Evolutionary conservation across 768 basidiomycete species (phyloP).

Genomic region (Russula vinacea): DNA sequence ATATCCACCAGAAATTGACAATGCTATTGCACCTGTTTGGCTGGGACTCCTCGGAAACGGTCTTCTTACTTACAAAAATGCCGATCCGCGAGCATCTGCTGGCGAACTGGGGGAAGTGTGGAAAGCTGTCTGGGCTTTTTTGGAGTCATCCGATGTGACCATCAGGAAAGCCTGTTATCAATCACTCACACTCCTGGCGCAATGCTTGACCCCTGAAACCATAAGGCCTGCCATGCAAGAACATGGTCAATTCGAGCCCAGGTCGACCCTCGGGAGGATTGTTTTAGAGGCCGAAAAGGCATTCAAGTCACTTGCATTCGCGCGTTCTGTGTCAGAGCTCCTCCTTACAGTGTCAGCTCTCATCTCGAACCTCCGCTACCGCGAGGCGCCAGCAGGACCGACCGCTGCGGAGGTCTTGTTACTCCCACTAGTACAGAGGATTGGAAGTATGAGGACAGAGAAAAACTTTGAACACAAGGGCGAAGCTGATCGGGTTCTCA

Average conservation of each 20-base stretch:
- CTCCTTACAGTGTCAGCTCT: conserved; percentile 71
- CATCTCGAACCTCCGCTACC: conserved; percentile 56
- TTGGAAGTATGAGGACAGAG: conserved; percentile 70
- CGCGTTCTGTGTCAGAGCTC: conserved; percentile 74
- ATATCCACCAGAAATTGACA: conserved; percentile 66
- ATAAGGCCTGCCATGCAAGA: conserved; percentile 53
- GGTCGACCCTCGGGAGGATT: conserved; percentile 58
- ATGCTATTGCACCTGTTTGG: conserved; percentile 72
- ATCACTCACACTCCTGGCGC: conserved; percentile 59
- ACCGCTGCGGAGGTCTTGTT: conserved; percentile 70
- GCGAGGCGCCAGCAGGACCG: conserved; percentile 42
- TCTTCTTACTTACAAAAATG: conserved; percentile 59
- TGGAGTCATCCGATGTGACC: conserved; percentile 62
- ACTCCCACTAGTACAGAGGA: conserved; percentile 60
- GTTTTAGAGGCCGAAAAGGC: conserved; percentile 63
- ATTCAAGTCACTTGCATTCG: conserved; percentile 68
- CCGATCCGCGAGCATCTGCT: conserved; percentile 50
- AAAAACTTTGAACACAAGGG: conserved; percentile 91
- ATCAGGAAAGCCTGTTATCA: conserved; percentile 63
- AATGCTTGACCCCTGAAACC: conserved; percentile 67
- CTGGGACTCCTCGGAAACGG: conserved; percentile 68
- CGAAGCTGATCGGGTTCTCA: conserved; percentile 73
- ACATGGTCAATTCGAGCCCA: conserved; percentile 41
- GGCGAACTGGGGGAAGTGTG: conserved; percentile 61
- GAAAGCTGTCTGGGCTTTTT: conserved; percentile 71